Evolutionary conservation across 495 filamentous ascomycete genomes (phyloP).

Genomic region (Hypomontagnella submonticulosa): DNA sequence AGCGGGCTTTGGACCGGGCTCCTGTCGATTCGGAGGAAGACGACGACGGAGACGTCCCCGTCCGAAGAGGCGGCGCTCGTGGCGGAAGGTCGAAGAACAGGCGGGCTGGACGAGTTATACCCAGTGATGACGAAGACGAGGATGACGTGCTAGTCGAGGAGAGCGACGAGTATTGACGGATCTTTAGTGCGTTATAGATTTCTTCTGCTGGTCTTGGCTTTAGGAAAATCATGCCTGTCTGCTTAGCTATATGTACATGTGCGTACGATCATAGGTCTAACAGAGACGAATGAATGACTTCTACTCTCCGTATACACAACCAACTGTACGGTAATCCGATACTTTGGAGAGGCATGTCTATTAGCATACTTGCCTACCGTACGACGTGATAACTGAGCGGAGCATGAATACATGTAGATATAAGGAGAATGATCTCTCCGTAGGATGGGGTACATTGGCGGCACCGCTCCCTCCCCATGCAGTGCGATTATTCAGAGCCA

Average conservation of each 20-base stretch:
- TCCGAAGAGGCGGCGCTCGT: slow-evolving; percentile 5
- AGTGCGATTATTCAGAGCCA: slow-evolving; percentile 41
- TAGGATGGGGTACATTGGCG: not conserved
- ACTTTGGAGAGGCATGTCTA: no score
- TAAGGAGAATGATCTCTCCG: no score
- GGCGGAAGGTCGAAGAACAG: slow-evolving; percentile 19
- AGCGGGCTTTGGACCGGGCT: slow-evolving; percentile 10
- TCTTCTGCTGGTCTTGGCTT: not conserved
- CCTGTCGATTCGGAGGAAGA: slow-evolving; percentile 15
- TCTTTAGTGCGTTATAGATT: not conserved
- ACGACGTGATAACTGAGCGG: not conserved
- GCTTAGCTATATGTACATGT: no score
- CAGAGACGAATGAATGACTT: no score
- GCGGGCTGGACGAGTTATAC: slow-evolving; percentile 9
- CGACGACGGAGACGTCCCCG: slow-evolving; percentile 12
- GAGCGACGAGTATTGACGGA: slow-evolving; percentile 31
- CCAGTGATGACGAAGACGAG: slow-evolving; percentile 43
- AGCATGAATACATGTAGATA: no score
- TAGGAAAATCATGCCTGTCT: slow-evolving; percentile 1
- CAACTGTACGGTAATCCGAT: no score
- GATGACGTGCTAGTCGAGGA: slow-evolving; percentile 37
- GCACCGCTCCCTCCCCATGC: slow-evolving; percentile 23
- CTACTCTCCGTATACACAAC: no score
- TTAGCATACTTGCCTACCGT: not conserved
- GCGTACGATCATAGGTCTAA: no score